phyloP scores from a whole-genome alignment of 495 filamentous ascomycete genomes.

The Neurospora sp. region DNA sequence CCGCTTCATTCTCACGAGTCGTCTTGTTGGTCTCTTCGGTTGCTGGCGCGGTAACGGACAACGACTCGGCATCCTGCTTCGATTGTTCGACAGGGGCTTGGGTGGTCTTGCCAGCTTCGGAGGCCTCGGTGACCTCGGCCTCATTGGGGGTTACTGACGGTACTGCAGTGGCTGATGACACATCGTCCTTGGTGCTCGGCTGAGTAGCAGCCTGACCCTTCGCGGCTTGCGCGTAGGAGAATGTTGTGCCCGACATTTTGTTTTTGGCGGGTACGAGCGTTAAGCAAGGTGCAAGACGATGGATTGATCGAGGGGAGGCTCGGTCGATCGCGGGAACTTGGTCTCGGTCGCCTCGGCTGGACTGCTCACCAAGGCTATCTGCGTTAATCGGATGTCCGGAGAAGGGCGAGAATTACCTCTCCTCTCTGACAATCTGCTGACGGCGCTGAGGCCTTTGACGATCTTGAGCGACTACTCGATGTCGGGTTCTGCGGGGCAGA shows the following conservation, averaged over 20 bases:
- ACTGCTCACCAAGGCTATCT: constrained; percentile 6
- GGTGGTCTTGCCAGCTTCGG: constrained; percentile 21
- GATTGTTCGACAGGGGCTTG: constrained; percentile 12
- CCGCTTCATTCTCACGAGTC: constrained; percentile 11
- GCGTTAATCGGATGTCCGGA: constrained; percentile 20
- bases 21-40: constrained; percentile 17
- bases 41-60: constrained; percentile 10
- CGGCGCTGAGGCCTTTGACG: constrained; percentile 1
- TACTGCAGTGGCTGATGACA: constrained; percentile 22
- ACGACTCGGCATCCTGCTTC: constrained; percentile 17
- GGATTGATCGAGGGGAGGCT: neutral
- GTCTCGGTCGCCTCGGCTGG: constrained; percentile 5
- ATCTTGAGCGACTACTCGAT: neutral
- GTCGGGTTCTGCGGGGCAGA: neutral
- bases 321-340: neutral
- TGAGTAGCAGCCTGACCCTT: constrained; percentile 58
- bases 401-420: constrained; percentile 17
- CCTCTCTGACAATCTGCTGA: constrained; percentile 14
- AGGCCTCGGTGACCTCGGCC: constrained; percentile 28
- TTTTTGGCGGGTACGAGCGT: neutral
- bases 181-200: constrained; percentile 56
- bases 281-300: constrained; percentile 4
- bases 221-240: constrained; percentile 95
- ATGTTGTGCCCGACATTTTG: constrained; percentile 37
- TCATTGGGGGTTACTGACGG: constrained; percentile 55